Conservation (phyloP, 2,329 filamentous ascomycete genomes). For the Diaporthe australafricana region DNA sequence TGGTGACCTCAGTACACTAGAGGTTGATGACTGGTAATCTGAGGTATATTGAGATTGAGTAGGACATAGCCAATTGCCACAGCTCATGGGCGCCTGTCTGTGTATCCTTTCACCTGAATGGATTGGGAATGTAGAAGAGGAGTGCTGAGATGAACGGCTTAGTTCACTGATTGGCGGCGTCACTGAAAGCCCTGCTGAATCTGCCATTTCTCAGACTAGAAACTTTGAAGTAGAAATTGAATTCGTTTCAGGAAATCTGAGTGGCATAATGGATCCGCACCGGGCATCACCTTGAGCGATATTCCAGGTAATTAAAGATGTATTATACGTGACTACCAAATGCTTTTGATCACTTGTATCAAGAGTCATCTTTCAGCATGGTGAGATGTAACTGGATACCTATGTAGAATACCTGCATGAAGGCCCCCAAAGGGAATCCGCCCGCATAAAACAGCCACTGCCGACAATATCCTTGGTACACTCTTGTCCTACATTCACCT, state of each 20-base stretch:
- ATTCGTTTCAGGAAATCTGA: neutral
- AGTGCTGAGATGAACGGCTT: neutral
- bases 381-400: neutral
- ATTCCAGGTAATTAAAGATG: neutral
- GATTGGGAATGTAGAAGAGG: neutral
- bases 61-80: neutral
- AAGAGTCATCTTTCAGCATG: neutral
- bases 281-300: neutral
- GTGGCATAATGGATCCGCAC: neutral
- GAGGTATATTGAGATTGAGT: neutral
- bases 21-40: neutral
- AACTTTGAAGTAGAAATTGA: neutral
- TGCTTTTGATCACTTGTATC: neutral
- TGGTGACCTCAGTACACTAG: neutral
- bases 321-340: neutral
- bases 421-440: neutral
- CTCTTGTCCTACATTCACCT: neutral
- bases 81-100: neutral
- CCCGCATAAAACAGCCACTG: neutral
- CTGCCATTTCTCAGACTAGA: neutral
- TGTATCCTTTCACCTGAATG: neutral
- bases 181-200: neutral
- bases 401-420: neutral
- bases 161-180: neutral
- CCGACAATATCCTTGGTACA: neutral